A percentile compares a stretch with the other conserved stretches of the same genome.
phyloP scores from a whole-genome alignment of 257 asterid genomes.

The Solanum boliviense region DNA sequence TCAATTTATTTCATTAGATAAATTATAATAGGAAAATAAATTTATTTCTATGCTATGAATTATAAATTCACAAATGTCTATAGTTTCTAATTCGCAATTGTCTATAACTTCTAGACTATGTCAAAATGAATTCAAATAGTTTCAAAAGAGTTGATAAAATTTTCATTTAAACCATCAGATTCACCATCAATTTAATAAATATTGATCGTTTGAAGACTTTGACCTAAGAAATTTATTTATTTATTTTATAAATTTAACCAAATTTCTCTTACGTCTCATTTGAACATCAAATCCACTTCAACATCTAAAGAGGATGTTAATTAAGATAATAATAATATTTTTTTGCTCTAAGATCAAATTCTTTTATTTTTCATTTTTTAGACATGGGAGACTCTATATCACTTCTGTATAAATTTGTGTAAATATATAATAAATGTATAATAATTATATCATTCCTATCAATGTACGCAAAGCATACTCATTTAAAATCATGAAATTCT shows the following conservation, averaged over 20 bases:
- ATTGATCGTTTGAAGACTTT: no score
- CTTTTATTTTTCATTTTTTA: no score
- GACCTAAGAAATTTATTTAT: no score
- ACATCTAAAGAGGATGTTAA: not conserved
- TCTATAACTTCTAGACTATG: not conserved
- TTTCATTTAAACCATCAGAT: not conserved
- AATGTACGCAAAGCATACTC: not conserved
- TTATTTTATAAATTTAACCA: not conserved
- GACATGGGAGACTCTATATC: not conserved
- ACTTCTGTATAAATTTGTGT: not conserved
- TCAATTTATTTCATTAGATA: not conserved
- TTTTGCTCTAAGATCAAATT: not conserved
- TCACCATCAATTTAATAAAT: not conserved
- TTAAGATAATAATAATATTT: not conserved
- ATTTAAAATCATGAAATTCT: no score
- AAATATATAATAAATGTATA: no score
- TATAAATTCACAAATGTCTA: not conserved
- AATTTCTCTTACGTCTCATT: not conserved
- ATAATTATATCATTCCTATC: not conserved
- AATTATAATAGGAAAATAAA: no score
- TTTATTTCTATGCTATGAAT: not conserved
- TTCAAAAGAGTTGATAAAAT: not conserved
- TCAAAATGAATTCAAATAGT: not conserved
- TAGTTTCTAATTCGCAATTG: not conserved
- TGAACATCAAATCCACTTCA: not conserved